These are phyloP conservation scores for Stagonosporopsis cucurbitacearum DNA, from an alignment of 2,329 filamentous ascomycete genomes.

Conservation along the genomic window DNA sequence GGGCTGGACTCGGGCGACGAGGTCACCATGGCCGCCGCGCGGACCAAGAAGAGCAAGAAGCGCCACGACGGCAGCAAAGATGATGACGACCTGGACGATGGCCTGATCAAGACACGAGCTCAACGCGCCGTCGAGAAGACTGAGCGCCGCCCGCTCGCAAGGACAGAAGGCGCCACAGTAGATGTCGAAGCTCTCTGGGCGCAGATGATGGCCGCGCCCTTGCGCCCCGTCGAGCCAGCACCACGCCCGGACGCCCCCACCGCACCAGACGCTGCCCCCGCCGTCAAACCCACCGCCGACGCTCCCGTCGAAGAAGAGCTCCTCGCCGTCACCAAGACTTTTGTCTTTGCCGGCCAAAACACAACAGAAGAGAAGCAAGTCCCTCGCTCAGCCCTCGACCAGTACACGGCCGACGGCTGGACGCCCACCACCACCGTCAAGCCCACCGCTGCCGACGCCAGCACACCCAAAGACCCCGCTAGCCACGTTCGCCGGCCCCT, in stretches of 20 bases:
- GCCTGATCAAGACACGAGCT: slow-evolving; percentile 74
- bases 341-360: slow-evolving; percentile 76
- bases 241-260: slow-evolving; percentile 10
- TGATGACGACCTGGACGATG: slow-evolving; percentile 53
- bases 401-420: slow-evolving; percentile 42
- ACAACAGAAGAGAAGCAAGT: slow-evolving; percentile 76
- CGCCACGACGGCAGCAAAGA: slow-evolving; percentile 33
- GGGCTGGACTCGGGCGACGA: slow-evolving; percentile 70
- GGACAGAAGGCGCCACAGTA: slow-evolving; percentile 67
- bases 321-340: slow-evolving; percentile 72
- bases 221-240: slow-evolving; percentile 32
- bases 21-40: slow-evolving; percentile 66
- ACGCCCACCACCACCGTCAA: slow-evolving; percentile 23
- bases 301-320: slow-evolving; percentile 43
- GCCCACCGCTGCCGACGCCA: slow-evolving; percentile 4
- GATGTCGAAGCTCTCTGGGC: slow-evolving; percentile 76
- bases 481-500: slow-evolving; percentile 33
- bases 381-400: slow-evolving; percentile 46
- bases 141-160: slow-evolving; percentile 61
- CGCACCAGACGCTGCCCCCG: slow-evolving; percentile 15
- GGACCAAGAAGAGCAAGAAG: slow-evolving; percentile 61
- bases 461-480: slow-evolving; percentile 2
- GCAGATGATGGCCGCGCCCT: slow-evolving; percentile 64
- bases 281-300: slow-evolving; percentile 15
- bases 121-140: slow-evolving; percentile 71